Percentiles rank a stretch among this genome's conserved stretches.
Evolutionary conservation across 2,329 filamentous ascomycete species (phyloP).

Genomic region (Aspergillus jensenii): DNA sequence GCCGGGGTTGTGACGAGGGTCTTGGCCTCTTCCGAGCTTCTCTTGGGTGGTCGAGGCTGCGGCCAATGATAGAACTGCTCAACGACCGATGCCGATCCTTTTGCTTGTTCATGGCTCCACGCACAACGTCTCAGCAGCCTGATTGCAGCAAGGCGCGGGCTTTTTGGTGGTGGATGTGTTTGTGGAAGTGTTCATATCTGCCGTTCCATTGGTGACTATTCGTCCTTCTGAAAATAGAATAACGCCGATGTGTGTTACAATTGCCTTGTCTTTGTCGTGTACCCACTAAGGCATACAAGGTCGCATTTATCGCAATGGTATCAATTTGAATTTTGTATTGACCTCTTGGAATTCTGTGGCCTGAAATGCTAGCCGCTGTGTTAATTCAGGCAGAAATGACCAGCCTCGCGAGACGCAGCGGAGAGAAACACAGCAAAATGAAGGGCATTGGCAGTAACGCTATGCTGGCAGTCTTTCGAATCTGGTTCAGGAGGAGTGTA

Average conservation of each 20-base stretch:
- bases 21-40: constrained; percentile 6
- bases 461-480: too few species aligned
- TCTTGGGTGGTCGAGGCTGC: not conserved
- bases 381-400: too few species aligned
- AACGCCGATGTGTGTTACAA: not conserved
- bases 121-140: not conserved
- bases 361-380: too few species aligned
- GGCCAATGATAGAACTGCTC: constrained; percentile 8
- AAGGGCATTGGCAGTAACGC: too few species aligned
- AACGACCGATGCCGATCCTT: constrained; percentile 2
- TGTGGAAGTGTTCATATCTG: not conserved
- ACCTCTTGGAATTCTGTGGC: too few species aligned
- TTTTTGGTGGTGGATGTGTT: not conserved
- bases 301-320: too few species aligned
- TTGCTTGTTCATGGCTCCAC: not conserved
- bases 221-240: not conserved
- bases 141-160: too few species aligned
- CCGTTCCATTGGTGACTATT: not conserved
- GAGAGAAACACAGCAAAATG: too few species aligned
- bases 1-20: constrained; percentile 15
- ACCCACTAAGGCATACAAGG: not conserved
- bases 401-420: too few species aligned
- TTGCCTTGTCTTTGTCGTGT: not conserved
- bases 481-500: not conserved
- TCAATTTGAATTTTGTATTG: too few species aligned